Percentiles rank a stretch among this genome's conserved stretches.
Evolutionary conservation across 805 yeast species (phyloP).

Genomic region (Metschnikowia corniflorae): DNA sequence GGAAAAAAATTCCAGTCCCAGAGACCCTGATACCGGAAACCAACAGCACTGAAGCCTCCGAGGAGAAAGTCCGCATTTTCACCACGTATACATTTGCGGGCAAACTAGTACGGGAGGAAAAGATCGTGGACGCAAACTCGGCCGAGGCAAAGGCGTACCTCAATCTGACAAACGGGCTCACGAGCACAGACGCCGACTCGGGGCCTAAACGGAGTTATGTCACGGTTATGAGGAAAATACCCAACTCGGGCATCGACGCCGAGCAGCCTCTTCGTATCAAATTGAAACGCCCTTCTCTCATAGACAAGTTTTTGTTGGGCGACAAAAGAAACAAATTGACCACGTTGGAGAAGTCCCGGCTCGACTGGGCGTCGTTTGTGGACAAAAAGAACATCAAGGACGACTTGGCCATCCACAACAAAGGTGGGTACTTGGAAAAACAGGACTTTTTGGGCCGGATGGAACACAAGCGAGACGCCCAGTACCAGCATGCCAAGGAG

Average conservation of each 20-base stretch:
- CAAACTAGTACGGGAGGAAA: slow-evolving; percentile 69
- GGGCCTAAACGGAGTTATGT: slow-evolving; percentile 26
- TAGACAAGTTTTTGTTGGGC: slow-evolving; percentile 67
- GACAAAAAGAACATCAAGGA: slow-evolving; percentile 81
- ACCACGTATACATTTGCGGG: slow-evolving; percentile 90
- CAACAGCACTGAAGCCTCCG: background rate
- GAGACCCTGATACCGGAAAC: background rate
- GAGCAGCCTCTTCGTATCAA: slow-evolving; percentile 45
- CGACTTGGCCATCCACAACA: slow-evolving; percentile 75
- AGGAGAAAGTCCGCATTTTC: slow-evolving; percentile 57
- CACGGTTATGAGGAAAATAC: slow-evolving; percentile 31
- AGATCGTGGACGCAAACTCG: slow-evolving; percentile 69
- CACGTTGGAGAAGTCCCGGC: slow-evolving; percentile 85
- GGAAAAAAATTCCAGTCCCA: background rate
- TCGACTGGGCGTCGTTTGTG: slow-evolving; percentile 94
- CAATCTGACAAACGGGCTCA: slow-evolving; percentile 45
- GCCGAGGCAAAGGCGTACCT: slow-evolving; percentile 86
- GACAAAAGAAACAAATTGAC: slow-evolving; percentile 72
- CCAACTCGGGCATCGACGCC: slow-evolving; percentile 29
- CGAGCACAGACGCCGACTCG: slow-evolving; percentile 9
- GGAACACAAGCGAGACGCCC: slow-evolving; percentile 53
- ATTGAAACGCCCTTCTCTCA: slow-evolving; percentile 67
- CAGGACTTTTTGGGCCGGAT: slow-evolving; percentile 85
- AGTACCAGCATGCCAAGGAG: slow-evolving; percentile 43
- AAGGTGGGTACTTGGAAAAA: slow-evolving; percentile 86